Conservation (phyloP, 2,329 filamentous ascomycete genomes). For the Aspergillus sp. region DNA sequence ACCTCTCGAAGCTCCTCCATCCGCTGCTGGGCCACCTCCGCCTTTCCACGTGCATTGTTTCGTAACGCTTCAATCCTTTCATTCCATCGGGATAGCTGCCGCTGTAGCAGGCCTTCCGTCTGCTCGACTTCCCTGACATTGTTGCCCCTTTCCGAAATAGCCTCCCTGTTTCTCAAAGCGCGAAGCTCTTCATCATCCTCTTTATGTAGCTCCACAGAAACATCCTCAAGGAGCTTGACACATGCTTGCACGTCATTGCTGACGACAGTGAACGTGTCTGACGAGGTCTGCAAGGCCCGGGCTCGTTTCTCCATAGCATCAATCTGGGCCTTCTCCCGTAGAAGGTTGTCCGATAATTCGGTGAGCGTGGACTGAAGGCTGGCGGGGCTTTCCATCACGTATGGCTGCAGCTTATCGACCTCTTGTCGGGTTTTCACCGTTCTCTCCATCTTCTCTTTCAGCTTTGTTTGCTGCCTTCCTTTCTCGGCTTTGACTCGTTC, state of each 20-base stretch:
- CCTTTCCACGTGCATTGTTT: slow-evolving; percentile 77
- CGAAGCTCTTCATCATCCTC: slow-evolving; percentile 87
- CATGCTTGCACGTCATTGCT: slow-evolving; percentile 82
- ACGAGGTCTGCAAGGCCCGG: slow-evolving; percentile 87
- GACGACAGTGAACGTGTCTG: slow-evolving; percentile 84
- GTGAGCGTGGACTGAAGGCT: slow-evolving; percentile 77
- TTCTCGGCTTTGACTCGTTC: slow-evolving; percentile 83
- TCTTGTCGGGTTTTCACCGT: slow-evolving; percentile 73
- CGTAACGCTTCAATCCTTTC: slow-evolving; percentile 83
- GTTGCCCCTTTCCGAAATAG: slow-evolving; percentile 81
- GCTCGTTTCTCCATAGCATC: slow-evolving; percentile 82
- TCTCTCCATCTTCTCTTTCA: slow-evolving; percentile 52
- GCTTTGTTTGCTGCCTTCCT: slow-evolving; percentile 64
- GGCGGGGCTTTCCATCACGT: slow-evolving; percentile 84
- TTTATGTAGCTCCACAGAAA: slow-evolving; percentile 77
- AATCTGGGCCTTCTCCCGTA: slow-evolving; percentile 77
- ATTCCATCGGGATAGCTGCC: slow-evolving; percentile 81
- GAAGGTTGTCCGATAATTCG: slow-evolving; percentile 77
- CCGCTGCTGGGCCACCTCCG: slow-evolving; percentile 74
- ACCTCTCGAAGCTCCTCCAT: slow-evolving; percentile 86
- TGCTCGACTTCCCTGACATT: slow-evolving; percentile 90
- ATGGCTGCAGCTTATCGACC: slow-evolving; percentile 84
- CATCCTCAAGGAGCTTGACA: slow-evolving; percentile 85
- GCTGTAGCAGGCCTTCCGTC: slow-evolving; percentile 76
- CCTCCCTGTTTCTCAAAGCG: slow-evolving; percentile 79